phyloP scores from a whole-genome alignment of 768 basidiomycete species.

The Harrya chromipes region DNA sequence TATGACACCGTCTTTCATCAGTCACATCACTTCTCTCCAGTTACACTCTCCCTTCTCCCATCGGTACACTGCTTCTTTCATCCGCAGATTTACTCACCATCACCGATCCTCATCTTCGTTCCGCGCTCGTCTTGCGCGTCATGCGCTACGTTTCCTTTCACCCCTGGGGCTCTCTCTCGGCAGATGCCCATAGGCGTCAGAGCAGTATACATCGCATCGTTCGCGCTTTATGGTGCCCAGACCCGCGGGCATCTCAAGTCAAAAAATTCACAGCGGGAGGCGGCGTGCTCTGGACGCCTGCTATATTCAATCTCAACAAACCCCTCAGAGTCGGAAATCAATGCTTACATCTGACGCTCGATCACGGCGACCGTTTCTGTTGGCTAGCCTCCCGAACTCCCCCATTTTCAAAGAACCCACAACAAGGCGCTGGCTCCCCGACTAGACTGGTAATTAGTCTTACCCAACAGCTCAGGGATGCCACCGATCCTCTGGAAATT shows the following conservation, averaged over 20 bases:
- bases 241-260: conserved; percentile 24
- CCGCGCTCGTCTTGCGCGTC: conserved; percentile 48
- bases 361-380: conserved; percentile 31
- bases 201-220: conserved; percentile 47
- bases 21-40: conserved; percentile 42
- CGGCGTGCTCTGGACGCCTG: conserved; percentile 63
- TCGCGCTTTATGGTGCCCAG: conserved; percentile 42
- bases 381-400: conserved; percentile 68
- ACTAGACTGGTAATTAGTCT: conserved; percentile 40
- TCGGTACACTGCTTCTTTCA: conserved; percentile 50
- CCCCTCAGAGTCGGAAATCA: conserved; percentile 17
- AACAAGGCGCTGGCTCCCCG: conserved; percentile 20
- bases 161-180: conserved; percentile 70
- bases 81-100: conserved; percentile 33
- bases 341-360: conserved; percentile 13
- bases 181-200: conserved; percentile 56
- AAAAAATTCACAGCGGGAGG: conserved; percentile 52
- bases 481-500: conserved; percentile 31
- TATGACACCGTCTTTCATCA: conserved; percentile 34
- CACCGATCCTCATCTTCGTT: conserved; percentile 33
- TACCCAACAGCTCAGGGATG: conserved; percentile 30
- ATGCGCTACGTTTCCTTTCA: conserved; percentile 69
- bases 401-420: conserved; percentile 36
- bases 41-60: conserved; percentile 41
- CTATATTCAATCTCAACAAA: conserved; percentile 31